phyloP scores from a whole-genome alignment of 176 grass and related monocot species.

The Oryza punctata region DNA sequence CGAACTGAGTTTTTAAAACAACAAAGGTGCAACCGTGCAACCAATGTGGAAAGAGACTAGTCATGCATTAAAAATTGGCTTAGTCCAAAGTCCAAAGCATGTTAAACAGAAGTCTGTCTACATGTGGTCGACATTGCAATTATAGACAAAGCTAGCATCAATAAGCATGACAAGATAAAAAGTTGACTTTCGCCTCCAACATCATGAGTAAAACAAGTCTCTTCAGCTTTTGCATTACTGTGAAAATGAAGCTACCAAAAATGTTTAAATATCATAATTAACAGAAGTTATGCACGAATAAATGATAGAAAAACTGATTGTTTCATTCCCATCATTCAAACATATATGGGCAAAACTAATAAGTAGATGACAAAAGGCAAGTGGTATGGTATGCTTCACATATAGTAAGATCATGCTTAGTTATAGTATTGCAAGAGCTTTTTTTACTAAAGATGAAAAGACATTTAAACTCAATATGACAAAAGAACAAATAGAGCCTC shows the following conservation, averaged over 20 bases:
- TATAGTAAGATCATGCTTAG: neutral
- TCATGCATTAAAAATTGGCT: slow-evolving; percentile 9
- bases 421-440: neutral
- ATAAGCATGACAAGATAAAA: slow-evolving; percentile 21
- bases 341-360: slow-evolving; percentile 4
- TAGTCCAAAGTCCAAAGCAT: slow-evolving; percentile 9
- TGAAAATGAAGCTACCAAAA: neutral
- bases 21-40: neutral
- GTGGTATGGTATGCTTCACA: neutral
- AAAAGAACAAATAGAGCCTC: slow-evolving; percentile 37
- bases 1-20: slow-evolving; percentile 22
- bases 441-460: slow-evolving; percentile 18
- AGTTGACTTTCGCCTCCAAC: neutral
- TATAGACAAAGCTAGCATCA: slow-evolving; percentile 10
- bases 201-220: neutral
- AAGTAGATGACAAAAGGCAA: neutral
- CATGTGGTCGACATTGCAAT: slow-evolving; percentile 12
- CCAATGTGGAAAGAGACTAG: slow-evolving; percentile 13
- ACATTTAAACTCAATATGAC: slow-evolving; percentile 14
- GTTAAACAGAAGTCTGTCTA: neutral
- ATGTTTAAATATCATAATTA: neutral
- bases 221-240: neutral
- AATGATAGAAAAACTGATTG: neutral
- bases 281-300: neutral
- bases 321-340: slow-evolving; percentile 20